Evolutionary conservation across 805 yeast genomes (phyloP), one percentile per base, ranked within the genome.

Genomic region (Candida xyloterini): DNA sequence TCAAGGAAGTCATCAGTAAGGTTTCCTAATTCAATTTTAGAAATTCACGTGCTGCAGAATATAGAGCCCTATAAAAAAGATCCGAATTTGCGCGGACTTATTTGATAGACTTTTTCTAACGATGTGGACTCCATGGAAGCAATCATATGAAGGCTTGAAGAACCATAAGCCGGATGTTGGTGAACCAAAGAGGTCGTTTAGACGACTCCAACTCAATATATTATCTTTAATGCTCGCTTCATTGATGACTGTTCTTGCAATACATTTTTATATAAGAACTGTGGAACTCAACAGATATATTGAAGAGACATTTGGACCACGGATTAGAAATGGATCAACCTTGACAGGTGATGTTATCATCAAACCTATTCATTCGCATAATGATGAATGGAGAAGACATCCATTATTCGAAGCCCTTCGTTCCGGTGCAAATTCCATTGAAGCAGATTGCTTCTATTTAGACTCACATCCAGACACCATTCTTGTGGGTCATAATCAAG

Each of bases 361-460:
- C 5, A 40, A 58, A 32, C 66, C 68, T 27, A 64, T 80, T 16
- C 88, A 81, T 53, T 78, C 85, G 1, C 88, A 81, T 54, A 81
- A 81, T 52, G 87, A 81, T 55, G 82, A 81, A 57, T 78, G 84
- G 82, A 62, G 87, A 51, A 43, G 53, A 3, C 51, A 63, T 4
- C 87, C 87, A 1, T 62, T 81, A 3, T 67, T 74, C 36, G 81
- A 79, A 43, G 87, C 86, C 0, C 55, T 70, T 10, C 50, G 55
- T 4, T 45, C 53, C 15, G 89, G 87, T 2, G 68, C 74, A 26
- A 66, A 67, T 30, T 74, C 83, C 34, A 67, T 81, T 1, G 89
- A 81, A 58, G 81, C 81, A n/a, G 89, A 81, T 51, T 70, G 79
- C 13, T 80, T 83, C 84, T 59, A 50, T 36, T 65, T 68, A 37